Percentiles rank a stretch among this genome's conserved stretches.
Conservation (phyloP, 2,329 filamentous ascomycete species). For the Pseudogymnoascus sp. region DNA sequence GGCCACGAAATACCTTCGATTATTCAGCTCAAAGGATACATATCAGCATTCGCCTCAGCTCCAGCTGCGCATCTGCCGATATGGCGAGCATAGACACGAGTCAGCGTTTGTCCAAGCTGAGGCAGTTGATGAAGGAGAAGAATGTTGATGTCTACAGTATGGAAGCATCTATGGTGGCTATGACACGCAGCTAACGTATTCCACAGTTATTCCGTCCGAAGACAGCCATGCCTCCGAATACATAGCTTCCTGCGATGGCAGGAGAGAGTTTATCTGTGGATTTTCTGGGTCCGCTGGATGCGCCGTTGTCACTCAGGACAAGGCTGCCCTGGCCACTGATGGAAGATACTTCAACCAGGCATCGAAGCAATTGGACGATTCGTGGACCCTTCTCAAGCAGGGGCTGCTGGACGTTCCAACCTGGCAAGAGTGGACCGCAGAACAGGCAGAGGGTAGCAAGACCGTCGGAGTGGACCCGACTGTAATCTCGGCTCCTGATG, state of each 20-base stretch:
- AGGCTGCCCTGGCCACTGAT: conserved; percentile 87
- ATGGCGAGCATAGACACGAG: conserved; percentile 79
- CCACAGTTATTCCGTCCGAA: conserved; percentile 84
- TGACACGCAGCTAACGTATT: conserved; percentile 28
- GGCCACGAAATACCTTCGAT: not conserved
- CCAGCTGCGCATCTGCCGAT: conserved; percentile 24
- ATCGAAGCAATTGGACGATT: conserved; percentile 77
- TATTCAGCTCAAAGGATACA: conserved; percentile 7
- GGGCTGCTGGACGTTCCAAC: conserved; percentile 90
- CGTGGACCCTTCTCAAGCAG: conserved; percentile 89
- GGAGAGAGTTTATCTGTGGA: conserved; percentile 84
- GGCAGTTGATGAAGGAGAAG: conserved; percentile 78
- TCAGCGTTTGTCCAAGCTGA: conserved; percentile 65
- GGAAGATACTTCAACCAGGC: conserved; percentile 98
- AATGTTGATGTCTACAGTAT: conserved; percentile 90
- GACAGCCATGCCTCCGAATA: conserved; percentile 98
- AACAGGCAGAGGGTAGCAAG: conserved; percentile 81
- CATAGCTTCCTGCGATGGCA: conserved; percentile 88
- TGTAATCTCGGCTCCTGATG: conserved; percentile 67
- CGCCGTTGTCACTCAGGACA: conserved; percentile 77
- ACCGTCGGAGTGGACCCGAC: conserved; percentile 85
- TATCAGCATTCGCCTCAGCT: conserved; percentile 12
- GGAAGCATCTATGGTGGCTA: conserved; percentile 26
- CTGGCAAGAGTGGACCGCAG: conserved; percentile 92
- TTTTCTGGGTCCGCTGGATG: conserved; percentile 94